Conservation (phyloP, 108 stramenopile genomes). For the Heterococcus sp. region DNA sequence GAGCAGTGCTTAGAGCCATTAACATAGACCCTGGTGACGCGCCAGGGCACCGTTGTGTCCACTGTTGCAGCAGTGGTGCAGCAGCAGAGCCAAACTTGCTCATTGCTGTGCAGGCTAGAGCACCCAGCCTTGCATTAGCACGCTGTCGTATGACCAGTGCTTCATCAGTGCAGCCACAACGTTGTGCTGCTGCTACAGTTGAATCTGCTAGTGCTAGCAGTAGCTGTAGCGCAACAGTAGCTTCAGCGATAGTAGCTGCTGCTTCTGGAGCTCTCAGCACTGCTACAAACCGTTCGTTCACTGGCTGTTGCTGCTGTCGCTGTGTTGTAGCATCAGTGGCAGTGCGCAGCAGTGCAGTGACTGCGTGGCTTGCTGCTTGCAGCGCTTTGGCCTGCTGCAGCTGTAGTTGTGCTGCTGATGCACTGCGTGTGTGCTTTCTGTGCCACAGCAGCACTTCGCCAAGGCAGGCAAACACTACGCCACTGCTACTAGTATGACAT, state of each 20-base stretch:
- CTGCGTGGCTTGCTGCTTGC: constrained; percentile 7
- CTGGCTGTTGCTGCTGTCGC: not conserved
- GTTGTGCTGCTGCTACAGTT: not conserved
- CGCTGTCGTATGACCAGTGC: not conserved
- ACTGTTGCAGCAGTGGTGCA: too few relatives aligned
- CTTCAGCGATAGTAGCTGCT: not conserved
- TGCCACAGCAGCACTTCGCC: constrained; percentile 14
- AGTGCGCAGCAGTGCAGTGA: not conserved
- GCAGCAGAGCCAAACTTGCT: not conserved
- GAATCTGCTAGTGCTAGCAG: not conserved
- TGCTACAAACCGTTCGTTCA: constrained; percentile 3
- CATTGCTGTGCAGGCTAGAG: not conserved
- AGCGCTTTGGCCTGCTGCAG: too few relatives aligned
- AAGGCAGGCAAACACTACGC: not conserved
- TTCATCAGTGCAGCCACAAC: not conserved
- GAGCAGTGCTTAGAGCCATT: too few relatives aligned
- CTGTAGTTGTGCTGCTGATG: not conserved
- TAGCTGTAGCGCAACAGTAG: constrained; percentile 4
- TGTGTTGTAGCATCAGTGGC: not conserved
- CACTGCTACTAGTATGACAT: not conserved
- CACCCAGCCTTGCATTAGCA: not conserved
- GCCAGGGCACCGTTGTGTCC: too few relatives aligned
- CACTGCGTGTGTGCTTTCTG: constrained; percentile 9
- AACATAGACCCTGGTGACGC: too few relatives aligned
- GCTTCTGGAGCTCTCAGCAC: constrained; percentile 7